Evolutionary conservation across 2,329 filamentous ascomycete genomes (phyloP).

Genomic region (Lachnellula arida): DNA sequence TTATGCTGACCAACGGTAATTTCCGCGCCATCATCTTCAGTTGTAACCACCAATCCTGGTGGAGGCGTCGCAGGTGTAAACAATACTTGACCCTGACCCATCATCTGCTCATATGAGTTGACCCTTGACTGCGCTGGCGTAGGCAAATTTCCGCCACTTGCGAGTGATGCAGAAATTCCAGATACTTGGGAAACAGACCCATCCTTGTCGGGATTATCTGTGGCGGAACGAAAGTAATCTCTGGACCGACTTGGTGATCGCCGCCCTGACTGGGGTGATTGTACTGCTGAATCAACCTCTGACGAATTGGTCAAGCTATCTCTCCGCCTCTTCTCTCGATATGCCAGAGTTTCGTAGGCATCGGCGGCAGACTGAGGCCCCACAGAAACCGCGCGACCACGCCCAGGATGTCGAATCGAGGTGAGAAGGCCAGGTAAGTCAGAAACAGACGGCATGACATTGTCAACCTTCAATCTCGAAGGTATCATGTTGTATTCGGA

Average conservation of each 20-base stretch:
- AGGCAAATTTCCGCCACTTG: slow-evolving; percentile 39
- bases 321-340: slow-evolving; percentile 67
- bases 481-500: slow-evolving; percentile 88
- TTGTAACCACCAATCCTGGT: slow-evolving; percentile 29
- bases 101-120: slow-evolving; percentile 66
- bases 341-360: slow-evolving; percentile 91
- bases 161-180: slow-evolving; percentile 44
- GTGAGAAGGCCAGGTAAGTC: slow-evolving; percentile 79
- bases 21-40: slow-evolving; percentile 32
- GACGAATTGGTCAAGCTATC: slow-evolving; percentile 43
- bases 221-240: slow-evolving; percentile 11
- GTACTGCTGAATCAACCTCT: slow-evolving; percentile 4
- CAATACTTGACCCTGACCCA: slow-evolving; percentile 58
- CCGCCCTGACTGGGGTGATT: slow-evolving; percentile 10
- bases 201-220: slow-evolving; percentile 17
- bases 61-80: slow-evolving; percentile 31
- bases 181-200: slow-evolving; percentile 26
- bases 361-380: slow-evolving; percentile 95
- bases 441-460: slow-evolving; percentile 83
- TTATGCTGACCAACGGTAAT: slow-evolving; percentile 43
- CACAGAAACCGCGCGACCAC: slow-evolving; percentile 78
- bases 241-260: slow-evolving; percentile 5
- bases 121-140: slow-evolving; percentile 44
- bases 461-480: slow-evolving; percentile 68
- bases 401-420: slow-evolving; percentile 71